These are phyloP conservation scores for Medicago arabica DNA, from an alignment of 306 rosid genomes.

Conservation along the genomic window DNA sequence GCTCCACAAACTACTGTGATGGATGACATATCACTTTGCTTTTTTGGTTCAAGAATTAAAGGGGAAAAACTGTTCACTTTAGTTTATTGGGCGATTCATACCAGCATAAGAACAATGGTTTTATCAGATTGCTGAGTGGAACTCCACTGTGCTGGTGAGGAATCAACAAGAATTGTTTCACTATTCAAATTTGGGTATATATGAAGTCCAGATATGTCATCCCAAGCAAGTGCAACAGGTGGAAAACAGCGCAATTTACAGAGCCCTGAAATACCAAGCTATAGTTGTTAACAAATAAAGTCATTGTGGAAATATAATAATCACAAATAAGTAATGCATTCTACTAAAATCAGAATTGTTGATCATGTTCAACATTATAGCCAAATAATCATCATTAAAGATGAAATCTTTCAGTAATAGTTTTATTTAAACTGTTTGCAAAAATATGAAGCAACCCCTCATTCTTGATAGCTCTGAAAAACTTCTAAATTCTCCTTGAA, in stretches of 20 bases:
- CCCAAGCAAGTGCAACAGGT: slow-evolving; percentile 96
- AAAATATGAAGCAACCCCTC: neutral
- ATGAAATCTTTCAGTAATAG: slow-evolving; percentile 8
- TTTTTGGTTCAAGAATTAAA: slow-evolving; percentile 16
- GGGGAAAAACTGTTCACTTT: slow-evolving; percentile 2
- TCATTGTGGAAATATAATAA: slow-evolving; percentile 35
- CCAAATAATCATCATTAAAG: slow-evolving; percentile 9
- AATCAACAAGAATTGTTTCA: slow-evolving; percentile 82
- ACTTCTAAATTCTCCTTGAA: neutral
- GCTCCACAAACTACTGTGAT: slow-evolving; percentile 39
- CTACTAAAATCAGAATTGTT: slow-evolving; percentile 16
- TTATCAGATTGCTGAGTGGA: slow-evolving; percentile 68
- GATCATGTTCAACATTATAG: slow-evolving; percentile 24
- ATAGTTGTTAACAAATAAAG: slow-evolving; percentile 43
- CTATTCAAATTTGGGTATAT: slow-evolving; percentile 75
- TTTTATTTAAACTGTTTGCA: neutral
- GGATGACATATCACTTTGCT: slow-evolving; percentile 3
- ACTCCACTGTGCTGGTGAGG: slow-evolving; percentile 86
- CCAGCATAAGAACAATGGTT: slow-evolving; percentile 86
- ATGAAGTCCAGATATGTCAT: slow-evolving; percentile 87
- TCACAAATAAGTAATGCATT: slow-evolving; percentile 19
- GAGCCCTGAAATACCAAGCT: slow-evolving; percentile 66
- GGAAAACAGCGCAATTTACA: slow-evolving; percentile 98
- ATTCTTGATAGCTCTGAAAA: neutral
- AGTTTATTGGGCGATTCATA: slow-evolving; percentile 45